Evolutionary conservation across 1,284 basidiomycete species (phyloP).

Genomic region (Rhodotorula glutinis): DNA sequence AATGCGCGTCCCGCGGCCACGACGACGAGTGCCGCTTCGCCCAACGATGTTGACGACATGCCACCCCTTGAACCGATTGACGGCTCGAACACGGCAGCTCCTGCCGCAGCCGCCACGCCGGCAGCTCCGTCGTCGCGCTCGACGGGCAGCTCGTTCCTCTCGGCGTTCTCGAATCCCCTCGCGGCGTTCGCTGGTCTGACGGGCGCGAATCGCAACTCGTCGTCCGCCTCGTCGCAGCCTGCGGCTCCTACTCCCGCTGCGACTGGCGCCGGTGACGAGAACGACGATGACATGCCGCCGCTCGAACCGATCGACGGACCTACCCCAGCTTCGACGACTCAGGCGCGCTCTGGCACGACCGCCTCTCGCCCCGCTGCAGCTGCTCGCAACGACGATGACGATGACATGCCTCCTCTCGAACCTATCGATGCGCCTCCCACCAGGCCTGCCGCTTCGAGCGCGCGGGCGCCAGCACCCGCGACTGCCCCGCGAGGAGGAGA

Average conservation of each 20-base stretch:
- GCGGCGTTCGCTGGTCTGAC: background rate
- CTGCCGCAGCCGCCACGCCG: background rate
- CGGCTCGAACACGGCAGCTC: background rate
- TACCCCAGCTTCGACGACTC: background rate
- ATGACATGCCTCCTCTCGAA: slow-evolving; percentile 13
- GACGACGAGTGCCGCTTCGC: background rate
- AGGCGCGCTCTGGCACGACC: no score
- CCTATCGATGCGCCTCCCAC: background rate
- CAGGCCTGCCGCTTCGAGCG: background rate
- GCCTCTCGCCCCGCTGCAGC: background rate
- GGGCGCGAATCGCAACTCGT: background rate
- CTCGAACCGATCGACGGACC: slow-evolving; percentile 2
- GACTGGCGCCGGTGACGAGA: background rate
- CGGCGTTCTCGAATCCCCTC: slow-evolving; percentile 4
- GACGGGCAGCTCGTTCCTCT: slow-evolving; percentile 2
- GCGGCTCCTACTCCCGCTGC: background rate
- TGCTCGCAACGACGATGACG: background rate
- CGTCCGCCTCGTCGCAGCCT: background rate
- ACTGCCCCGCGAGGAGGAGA: no score
- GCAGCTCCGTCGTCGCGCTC: background rate
- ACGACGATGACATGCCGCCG: slow-evolving; percentile 12
- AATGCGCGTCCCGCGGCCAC: no score
- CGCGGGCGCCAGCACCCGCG: background rate
- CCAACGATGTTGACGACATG: slow-evolving; percentile 2
- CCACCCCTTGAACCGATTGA: slow-evolving; percentile 13